A percentile compares a stretch with the other conserved stretches of the same genome.
These are phyloP conservation scores for Sporisorium iseilematis-ciliati DNA, from an alignment of 1,284 basidiomycete genomes.

Conservation along the genomic window DNA sequence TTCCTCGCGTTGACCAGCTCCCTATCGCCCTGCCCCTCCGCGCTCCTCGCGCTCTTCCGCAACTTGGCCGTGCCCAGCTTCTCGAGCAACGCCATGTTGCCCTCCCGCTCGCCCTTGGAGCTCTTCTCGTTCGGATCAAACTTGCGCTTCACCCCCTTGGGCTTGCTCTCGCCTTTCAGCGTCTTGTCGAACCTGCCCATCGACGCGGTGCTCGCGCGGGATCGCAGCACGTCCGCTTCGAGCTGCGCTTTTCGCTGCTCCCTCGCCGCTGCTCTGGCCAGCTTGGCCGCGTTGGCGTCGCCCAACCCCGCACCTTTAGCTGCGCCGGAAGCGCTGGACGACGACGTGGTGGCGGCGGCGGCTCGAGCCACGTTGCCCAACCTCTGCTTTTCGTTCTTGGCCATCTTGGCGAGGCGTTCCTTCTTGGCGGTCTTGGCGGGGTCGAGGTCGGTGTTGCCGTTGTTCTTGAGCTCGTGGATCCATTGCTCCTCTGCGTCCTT, in stretches of 20 bases:
- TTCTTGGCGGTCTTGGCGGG: conserved; percentile 81
- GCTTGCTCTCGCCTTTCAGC: conserved; percentile 87
- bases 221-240: conserved; percentile 81
- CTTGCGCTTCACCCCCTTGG: conserved; percentile 87
- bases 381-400: conserved; percentile 87
- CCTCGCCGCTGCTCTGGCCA: conserved; percentile 66
- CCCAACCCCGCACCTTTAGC: conserved; percentile 21
- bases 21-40: conserved; percentile 70
- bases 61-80: conserved; percentile 75
- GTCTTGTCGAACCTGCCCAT: conserved; percentile 88
- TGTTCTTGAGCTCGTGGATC: conserved; percentile 88
- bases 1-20: conserved; percentile 61
- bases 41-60: conserved; percentile 43
- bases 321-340: no score
- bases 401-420: conserved; percentile 81
- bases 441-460: conserved; percentile 80
- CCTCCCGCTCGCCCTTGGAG: conserved; percentile 77
- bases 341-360: conserved; percentile 19
- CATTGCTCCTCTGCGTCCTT: conserved; percentile 89
- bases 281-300: conserved; percentile 51
- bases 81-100: conserved; percentile 80
- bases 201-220: conserved; percentile 87
- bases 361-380: conserved; percentile 80
- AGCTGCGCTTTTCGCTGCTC: conserved; percentile 80
- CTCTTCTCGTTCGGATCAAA: conserved; percentile 84